Conservation (phyloP, 306 rosid genomes). For the Prunus dulcis region DNA sequence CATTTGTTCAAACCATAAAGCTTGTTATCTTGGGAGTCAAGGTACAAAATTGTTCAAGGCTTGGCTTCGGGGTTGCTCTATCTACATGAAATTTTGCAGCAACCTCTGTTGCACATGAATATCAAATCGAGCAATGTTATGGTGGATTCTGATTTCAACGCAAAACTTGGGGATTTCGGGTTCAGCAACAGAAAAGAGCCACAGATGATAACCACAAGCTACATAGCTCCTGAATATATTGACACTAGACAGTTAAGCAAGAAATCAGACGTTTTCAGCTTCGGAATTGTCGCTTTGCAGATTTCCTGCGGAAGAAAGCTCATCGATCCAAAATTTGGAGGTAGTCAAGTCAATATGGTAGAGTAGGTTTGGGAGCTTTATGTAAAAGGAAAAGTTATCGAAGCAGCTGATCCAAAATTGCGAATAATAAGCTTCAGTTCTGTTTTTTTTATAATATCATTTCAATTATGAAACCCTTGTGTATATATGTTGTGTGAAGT, state of each 20-base stretch:
- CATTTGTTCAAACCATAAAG: background rate
- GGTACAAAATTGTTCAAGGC: background rate
- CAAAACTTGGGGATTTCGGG: background rate
- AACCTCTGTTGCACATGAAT: background rate
- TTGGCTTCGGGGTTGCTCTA: background rate
- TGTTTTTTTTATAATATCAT: background rate
- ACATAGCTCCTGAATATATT: background rate
- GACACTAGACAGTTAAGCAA: background rate
- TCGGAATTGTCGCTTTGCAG: constrained; percentile 40
- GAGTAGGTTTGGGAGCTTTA: constrained; percentile 31
- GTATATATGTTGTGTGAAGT: background rate
- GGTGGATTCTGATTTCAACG: constrained; percentile 5
- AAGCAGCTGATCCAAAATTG: constrained; percentile 20
- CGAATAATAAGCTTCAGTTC: background rate
- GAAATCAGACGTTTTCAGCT: constrained; percentile 7
- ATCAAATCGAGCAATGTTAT: background rate
- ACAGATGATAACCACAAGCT: background rate
- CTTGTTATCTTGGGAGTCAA: background rate
- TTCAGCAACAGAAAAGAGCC: background rate
- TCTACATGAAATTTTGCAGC: background rate
- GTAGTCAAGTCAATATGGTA: background rate
- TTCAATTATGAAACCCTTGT: background rate
- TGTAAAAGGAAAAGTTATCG: background rate
- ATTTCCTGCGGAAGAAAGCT: constrained; percentile 37
- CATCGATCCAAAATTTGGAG: background rate